These are phyloP conservation scores for Phytophthora agathidicida DNA, from an alignment of 352 stramenopile genomes.

Conservation along the genomic window DNA sequence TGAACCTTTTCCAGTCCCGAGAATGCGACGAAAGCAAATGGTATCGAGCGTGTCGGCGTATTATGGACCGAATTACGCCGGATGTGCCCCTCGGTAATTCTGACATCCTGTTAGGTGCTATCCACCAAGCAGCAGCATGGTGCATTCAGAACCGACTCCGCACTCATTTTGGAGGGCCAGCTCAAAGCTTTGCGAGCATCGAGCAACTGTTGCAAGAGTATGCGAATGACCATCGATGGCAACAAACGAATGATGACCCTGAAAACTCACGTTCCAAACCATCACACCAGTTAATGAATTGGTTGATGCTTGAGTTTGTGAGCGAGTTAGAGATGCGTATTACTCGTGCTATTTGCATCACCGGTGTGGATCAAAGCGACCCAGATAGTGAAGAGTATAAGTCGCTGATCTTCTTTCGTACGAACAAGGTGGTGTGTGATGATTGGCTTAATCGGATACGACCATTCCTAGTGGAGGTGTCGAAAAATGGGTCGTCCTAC, in stretches of 20 bases:
- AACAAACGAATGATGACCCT: too few relatives aligned
- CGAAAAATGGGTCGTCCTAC: constrained; percentile 24
- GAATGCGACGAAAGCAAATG: constrained; percentile 41
- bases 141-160: constrained; percentile 75
- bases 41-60: constrained; percentile 37
- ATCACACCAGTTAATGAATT: constrained; percentile 31
- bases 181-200: constrained; percentile 79
- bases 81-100: constrained; percentile 18
- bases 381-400: constrained; percentile 57
- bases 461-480: constrained; percentile 55
- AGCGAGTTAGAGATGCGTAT: constrained; percentile 57
- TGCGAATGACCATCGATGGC: constrained; percentile 14
- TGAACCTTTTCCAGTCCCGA: constrained; percentile 36
- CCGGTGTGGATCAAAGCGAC: constrained; percentile 26
- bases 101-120: constrained; percentile 30
- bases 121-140: constrained; percentile 68
- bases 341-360: constrained; percentile 29
- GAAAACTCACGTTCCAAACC: too few relatives aligned
- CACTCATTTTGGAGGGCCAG: constrained; percentile 76
- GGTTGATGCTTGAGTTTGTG: constrained; percentile 64
- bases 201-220: constrained; percentile 64
- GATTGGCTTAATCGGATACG: constrained; percentile 75
- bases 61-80: constrained; percentile 11
- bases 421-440: constrained; percentile 72
- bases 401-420: constrained; percentile 56